phyloP scores from a whole-genome alignment of 148 eudicot genomes.

The Fagopyrum esculentum region DNA sequence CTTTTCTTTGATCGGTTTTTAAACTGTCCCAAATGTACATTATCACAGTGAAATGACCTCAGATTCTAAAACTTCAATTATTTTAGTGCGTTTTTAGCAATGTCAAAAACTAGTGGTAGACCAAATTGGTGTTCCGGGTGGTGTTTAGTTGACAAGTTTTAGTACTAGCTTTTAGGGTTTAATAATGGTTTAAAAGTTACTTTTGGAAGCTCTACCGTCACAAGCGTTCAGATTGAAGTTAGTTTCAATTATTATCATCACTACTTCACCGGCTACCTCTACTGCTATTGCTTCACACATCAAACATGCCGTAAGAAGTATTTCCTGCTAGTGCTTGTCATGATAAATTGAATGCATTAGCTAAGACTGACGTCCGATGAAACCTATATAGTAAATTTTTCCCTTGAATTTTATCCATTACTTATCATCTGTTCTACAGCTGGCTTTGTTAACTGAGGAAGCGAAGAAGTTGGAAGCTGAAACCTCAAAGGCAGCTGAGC shows the following conservation, averaged over 20 bases:
- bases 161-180: too few relatives aligned
- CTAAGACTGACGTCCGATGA: not conserved
- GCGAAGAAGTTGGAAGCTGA: conserved; percentile 67
- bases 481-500: conserved; percentile 32
- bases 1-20: not conserved
- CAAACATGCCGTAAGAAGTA: not conserved
- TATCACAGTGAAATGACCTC: not conserved
- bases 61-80: not conserved
- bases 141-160: too few relatives aligned
- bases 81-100: not conserved
- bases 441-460: conserved; percentile 62
- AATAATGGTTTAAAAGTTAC: too few relatives aligned
- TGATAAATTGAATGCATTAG: not conserved
- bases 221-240: too few relatives aligned
- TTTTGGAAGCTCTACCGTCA: too few relatives aligned
- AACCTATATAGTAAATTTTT: not conserved
- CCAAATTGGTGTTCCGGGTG: too few relatives aligned
- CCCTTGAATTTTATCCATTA: not conserved
- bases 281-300: too few relatives aligned
- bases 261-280: too few relatives aligned
- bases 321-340: not conserved
- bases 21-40: not conserved
- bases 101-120: too few relatives aligned
- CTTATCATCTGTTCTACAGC: conserved; percentile 24
- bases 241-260: too few relatives aligned